phyloP scores from a whole-genome alignment of 768 basidiomycete genomes.

The Steccherinum ochraceum region DNA sequence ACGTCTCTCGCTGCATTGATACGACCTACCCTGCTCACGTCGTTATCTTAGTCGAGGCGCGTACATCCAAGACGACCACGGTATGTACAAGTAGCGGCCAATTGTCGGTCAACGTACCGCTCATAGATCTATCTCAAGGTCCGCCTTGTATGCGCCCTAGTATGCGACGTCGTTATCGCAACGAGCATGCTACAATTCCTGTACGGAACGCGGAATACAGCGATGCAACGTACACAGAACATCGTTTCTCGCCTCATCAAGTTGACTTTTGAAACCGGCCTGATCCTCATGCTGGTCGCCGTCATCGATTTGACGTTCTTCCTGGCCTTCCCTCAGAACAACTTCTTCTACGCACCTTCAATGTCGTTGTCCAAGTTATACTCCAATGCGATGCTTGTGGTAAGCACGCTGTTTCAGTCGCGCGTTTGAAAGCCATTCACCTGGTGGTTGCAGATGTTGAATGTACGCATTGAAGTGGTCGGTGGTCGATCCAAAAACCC shows the following conservation, averaged over 20 bases:
- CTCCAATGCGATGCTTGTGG: constrained; percentile 19
- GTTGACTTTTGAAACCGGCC: constrained; percentile 19
- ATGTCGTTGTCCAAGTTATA: constrained; percentile 21
- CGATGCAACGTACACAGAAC: constrained; percentile 15
- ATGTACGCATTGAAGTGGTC: constrained; percentile 1
- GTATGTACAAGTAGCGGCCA: no score
- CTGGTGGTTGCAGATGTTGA: constrained; percentile 1
- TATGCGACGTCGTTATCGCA: constrained; percentile 19
- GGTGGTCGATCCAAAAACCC: no score
- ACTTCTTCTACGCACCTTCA: constrained; percentile 20
- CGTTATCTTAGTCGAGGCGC: neutral
- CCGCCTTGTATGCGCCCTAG: constrained; percentile 5
- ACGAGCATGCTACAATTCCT: constrained; percentile 19
- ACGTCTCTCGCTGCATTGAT: neutral
- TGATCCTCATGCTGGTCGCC: constrained; percentile 16
- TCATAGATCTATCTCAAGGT: neutral
- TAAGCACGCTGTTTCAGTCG: constrained; percentile 3
- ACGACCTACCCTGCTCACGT: neutral
- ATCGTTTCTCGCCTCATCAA: constrained; percentile 15
- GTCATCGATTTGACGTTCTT: constrained; percentile 18
- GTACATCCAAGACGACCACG: constrained; percentile 5
- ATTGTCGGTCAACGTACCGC: no score
- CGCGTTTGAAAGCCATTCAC: neutral
- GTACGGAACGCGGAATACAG: constrained; percentile 15
- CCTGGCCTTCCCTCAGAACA: constrained; percentile 14